Conservation (phyloP, 2,329 filamentous ascomycete genomes). For the Fusarium sambucinum region DNA sequence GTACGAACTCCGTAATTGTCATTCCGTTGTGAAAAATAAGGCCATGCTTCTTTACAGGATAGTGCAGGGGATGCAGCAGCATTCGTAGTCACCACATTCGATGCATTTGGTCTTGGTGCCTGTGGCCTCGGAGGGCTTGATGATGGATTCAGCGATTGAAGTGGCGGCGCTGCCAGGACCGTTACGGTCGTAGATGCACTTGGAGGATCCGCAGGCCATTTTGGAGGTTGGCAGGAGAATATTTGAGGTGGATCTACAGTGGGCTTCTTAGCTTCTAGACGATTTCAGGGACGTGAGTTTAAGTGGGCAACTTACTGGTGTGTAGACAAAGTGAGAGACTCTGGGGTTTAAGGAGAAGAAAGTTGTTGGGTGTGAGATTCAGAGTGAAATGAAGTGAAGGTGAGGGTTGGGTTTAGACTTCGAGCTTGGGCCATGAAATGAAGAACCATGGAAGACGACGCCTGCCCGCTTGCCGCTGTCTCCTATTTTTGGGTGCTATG, state of each 20-base stretch:
- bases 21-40: neutral
- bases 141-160: conserved; percentile 62
- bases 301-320: conserved; percentile 1
- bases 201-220: conserved; percentile 46
- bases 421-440: conserved; percentile 20
- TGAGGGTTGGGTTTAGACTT: neutral
- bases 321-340: neutral
- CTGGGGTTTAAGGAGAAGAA: neutral
- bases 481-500: conserved; percentile 25
- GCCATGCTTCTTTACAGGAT: conserved; percentile 57
- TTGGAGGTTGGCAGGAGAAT: conserved; percentile 12
- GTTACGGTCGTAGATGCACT: conserved; percentile 51
- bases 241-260: conserved; percentile 12
- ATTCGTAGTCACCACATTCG: conserved; percentile 54
- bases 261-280: neutral
- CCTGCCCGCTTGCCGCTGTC: neutral
- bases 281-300: neutral
- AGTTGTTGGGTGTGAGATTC: neutral
- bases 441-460: neutral
- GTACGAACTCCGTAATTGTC: neutral
- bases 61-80: conserved; percentile 67
- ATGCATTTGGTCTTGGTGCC: conserved; percentile 50
- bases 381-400: conserved; percentile 7
- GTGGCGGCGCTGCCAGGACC: conserved; percentile 63
- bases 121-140: conserved; percentile 63